phyloP scores from a whole-genome alignment of 768 basidiomycete species.

The Suillus subluteus region DNA sequence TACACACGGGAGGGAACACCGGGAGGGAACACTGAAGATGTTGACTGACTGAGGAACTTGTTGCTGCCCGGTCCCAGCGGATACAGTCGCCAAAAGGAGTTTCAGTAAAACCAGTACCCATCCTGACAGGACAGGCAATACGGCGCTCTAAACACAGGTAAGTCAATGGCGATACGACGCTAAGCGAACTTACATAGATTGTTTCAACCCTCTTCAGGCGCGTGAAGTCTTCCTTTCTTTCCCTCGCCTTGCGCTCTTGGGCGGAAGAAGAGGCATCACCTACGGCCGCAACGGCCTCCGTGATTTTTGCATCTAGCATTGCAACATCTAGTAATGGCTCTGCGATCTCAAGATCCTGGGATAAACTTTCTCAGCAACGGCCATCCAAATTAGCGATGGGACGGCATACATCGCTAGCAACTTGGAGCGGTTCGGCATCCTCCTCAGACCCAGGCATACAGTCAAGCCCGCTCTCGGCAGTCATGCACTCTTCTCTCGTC shows the following conservation, averaged over 20 bases:
- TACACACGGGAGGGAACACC: conserved; percentile 66
- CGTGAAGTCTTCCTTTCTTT: conserved; percentile 79
- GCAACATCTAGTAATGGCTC: conserved; percentile 78
- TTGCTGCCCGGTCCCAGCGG: conserved; percentile 62
- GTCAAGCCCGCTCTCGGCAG: conserved; percentile 89
- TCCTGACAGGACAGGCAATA: conserved; percentile 81
- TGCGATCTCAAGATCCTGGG: conserved; percentile 58
- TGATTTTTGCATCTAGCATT: conserved; percentile 71
- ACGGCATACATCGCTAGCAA: conserved; percentile 42
- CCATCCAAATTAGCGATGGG: conserved; percentile 8
- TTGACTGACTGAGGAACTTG: conserved; percentile 68
- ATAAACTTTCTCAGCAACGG: conserved; percentile 10
- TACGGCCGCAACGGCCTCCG: conserved; percentile 60
- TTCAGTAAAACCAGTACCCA: conserved; percentile 95
- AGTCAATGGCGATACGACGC: conserved; percentile 9
- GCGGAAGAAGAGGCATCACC: conserved; percentile 49
- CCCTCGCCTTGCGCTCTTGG: conserved; percentile 66
- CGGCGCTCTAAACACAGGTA: conserved; percentile 60
- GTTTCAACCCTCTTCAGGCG: conserved; percentile 88
- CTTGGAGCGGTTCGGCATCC: conserved; percentile 55
- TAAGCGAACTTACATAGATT: conserved; percentile 73
- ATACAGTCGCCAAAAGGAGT: conserved; percentile 89
- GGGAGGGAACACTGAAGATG: conserved; percentile 72
- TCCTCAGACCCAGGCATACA: conserved; percentile 71
- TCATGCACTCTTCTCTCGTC: conserved; percentile 93